A percentile compares a stretch with the other conserved stretches of the same genome.
These are phyloP conservation scores for Melastoma candidum DNA, from an alignment of 441 rosid genomes.

Conservation along the genomic window DNA sequence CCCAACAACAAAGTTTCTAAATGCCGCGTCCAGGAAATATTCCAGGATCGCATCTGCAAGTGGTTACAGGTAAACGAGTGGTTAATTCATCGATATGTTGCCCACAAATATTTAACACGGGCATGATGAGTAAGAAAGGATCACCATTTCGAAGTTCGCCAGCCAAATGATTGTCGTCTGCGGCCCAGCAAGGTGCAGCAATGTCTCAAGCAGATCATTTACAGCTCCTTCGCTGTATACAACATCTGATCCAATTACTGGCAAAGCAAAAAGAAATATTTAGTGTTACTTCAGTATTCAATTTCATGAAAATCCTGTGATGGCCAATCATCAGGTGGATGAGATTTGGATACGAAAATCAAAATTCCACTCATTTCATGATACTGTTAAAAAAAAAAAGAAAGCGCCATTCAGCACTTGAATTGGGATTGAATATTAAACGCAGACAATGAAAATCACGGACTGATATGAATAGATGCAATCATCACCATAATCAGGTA, in stretches of 20 bases:
- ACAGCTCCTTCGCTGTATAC: constrained; percentile 84
- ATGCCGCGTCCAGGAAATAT: constrained; percentile 64
- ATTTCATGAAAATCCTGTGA: not conserved
- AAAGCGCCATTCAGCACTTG: constrained; percentile 2
- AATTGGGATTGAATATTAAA: not conserved
- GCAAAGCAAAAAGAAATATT: constrained; percentile 3
- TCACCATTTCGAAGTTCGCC: constrained; percentile 79
- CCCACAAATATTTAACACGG: not conserved
- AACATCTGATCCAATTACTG: constrained; percentile 68
- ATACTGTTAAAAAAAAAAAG: not conserved
- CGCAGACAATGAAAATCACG: not conserved
- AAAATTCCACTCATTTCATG: not conserved
- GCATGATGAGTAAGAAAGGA: not conserved
- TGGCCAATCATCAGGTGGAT: too few species aligned
- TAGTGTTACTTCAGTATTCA: not conserved
- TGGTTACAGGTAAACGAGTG: not conserved
- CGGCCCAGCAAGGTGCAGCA: constrained; percentile 45
- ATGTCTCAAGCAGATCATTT: constrained; percentile 59
- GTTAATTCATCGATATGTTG: not conserved
- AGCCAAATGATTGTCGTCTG: constrained; percentile 67
- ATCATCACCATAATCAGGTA: constrained; percentile 63
- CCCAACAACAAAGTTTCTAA: constrained; percentile 56
- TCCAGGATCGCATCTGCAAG: constrained; percentile 66
- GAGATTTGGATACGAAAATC: too few species aligned
- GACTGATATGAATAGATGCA: constrained; percentile 2